Percentiles rank a stretch among this genome's conserved stretches.
Conservation (phyloP, 2,329 filamentous ascomycete species). For the Trichoderma koningiopsis region DNA sequence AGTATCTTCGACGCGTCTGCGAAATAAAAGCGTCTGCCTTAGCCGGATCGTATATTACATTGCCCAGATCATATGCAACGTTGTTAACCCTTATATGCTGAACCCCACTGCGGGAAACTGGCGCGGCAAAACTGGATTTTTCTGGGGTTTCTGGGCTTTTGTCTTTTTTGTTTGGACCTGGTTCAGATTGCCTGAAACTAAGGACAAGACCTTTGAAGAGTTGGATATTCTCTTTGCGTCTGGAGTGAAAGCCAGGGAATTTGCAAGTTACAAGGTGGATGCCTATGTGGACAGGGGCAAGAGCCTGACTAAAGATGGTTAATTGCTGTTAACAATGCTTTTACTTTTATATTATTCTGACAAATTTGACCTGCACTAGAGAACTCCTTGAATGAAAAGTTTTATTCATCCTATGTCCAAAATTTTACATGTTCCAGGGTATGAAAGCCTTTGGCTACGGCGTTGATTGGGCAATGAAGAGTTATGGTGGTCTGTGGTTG, state of each 20-base stretch:
- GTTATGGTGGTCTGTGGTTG: no score
- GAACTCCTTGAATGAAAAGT: no score
- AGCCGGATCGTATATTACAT: slow-evolving; percentile 36
- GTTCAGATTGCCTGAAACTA: slow-evolving; percentile 55
- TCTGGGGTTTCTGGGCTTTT: slow-evolving; percentile 37
- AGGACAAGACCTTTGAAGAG: slow-evolving; percentile 54
- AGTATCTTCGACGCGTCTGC: slow-evolving; percentile 41
- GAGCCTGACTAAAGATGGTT: background rate
- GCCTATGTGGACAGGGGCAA: slow-evolving; percentile 27
- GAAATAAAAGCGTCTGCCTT: slow-evolving; percentile 44
- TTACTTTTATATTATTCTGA: no score
- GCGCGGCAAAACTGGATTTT: slow-evolving; percentile 32
- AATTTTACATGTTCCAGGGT: no score
- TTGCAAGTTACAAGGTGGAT: slow-evolving; percentile 40
- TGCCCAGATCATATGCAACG: slow-evolving; percentile 33
- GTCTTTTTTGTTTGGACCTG: slow-evolving; percentile 54
- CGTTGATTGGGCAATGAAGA: no score
- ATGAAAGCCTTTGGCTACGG: no score
- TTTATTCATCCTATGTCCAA: no score
- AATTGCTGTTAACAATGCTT: background rate
- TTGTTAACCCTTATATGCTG: slow-evolving; percentile 34
- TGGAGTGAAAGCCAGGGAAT: slow-evolving; percentile 44
- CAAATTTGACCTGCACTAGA: no score
- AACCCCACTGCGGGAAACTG: slow-evolving; percentile 36
- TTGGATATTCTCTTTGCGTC: slow-evolving; percentile 55